Conservation (phyloP, 1,139 yeast species). For the Scheffersomyces quercinus region DNA sequence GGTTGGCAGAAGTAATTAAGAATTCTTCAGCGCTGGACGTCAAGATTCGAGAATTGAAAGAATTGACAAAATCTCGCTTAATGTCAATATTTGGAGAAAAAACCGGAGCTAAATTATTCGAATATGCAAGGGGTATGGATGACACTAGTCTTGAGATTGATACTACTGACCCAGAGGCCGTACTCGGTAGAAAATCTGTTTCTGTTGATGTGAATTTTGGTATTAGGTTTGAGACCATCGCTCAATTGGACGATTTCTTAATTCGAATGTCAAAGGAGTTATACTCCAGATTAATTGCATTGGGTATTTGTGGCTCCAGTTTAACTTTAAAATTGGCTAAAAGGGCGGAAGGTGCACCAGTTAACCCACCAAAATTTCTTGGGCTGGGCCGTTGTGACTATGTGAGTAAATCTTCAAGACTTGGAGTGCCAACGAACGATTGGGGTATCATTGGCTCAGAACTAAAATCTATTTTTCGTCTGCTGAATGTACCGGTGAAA, state of each 20-base stretch:
- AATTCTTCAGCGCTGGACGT: constrained; percentile 13
- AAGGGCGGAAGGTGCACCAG: constrained; percentile 65
- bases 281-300: constrained; percentile 46
- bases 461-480: constrained; percentile 55
- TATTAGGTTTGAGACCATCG: constrained; percentile 62
- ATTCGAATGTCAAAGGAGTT: constrained; percentile 61
- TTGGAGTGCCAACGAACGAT: constrained; percentile 69
- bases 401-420: constrained; percentile 54
- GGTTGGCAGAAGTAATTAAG: constrained; percentile 28
- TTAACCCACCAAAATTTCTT: constrained; percentile 71
- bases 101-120: constrained; percentile 63
- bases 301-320: constrained; percentile 54
- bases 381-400: constrained; percentile 85
- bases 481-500: constrained; percentile 57
- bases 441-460: constrained; percentile 62
- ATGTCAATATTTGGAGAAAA: constrained; percentile 60
- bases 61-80: constrained; percentile 36
- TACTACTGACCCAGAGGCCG: constrained; percentile 42
- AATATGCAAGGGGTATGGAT: constrained; percentile 70
- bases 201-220: constrained; percentile 95
- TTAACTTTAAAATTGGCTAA: constrained; percentile 66
- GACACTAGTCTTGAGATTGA: constrained; percentile 54
- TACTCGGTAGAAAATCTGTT: constrained; percentile 63
- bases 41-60: constrained; percentile 33
- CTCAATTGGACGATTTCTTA: constrained; percentile 66